Conservation (phyloP, 805 yeast genomes). For the Hanseniaspora lindneri region DNA sequence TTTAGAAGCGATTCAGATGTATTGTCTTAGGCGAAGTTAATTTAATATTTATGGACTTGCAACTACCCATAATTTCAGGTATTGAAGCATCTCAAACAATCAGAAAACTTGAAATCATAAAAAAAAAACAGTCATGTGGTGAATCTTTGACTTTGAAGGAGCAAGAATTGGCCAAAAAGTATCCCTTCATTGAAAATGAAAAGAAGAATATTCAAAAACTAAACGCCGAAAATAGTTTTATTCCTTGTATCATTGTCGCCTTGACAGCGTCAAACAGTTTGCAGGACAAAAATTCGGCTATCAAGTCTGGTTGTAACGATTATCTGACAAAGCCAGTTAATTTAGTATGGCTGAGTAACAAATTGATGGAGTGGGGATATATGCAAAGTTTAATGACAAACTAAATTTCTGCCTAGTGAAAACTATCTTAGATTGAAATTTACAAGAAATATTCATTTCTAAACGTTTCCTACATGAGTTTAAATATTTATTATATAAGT, state of each 20-base stretch:
- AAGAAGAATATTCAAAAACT: conserved; percentile 37
- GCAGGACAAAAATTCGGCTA: conserved; percentile 76
- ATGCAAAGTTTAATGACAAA: conserved; percentile 90
- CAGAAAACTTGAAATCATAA: conserved; percentile 61
- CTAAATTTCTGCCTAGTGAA: neutral
- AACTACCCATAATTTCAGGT: conserved; percentile 91
- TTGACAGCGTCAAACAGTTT: conserved; percentile 82
- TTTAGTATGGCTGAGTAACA: conserved; percentile 82
- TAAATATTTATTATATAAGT: too few relatives aligned
- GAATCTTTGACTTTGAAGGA: conserved; percentile 35
- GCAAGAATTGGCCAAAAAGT: conserved; percentile 22
- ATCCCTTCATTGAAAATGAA: conserved; percentile 21
- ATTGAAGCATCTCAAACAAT: conserved; percentile 90
- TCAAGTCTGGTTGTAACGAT: conserved; percentile 96
- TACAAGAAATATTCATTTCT: too few relatives aligned
- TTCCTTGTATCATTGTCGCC: conserved; percentile 94
- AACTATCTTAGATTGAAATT: too few relatives aligned
- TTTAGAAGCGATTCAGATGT: conserved; percentile 83
- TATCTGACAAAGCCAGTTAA: conserved; percentile 93
- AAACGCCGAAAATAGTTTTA: conserved; percentile 39
- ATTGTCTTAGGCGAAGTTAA: conserved; percentile 92
- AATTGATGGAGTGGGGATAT: conserved; percentile 96
- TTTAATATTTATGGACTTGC: conserved; percentile 91
- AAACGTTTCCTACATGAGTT: too few relatives aligned
- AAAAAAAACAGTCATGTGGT: conserved; percentile 29